Evolutionary conservation across 371 early-diverging fungal species (phyloP).

Genomic region (Rhizomucor miehei): DNA sequence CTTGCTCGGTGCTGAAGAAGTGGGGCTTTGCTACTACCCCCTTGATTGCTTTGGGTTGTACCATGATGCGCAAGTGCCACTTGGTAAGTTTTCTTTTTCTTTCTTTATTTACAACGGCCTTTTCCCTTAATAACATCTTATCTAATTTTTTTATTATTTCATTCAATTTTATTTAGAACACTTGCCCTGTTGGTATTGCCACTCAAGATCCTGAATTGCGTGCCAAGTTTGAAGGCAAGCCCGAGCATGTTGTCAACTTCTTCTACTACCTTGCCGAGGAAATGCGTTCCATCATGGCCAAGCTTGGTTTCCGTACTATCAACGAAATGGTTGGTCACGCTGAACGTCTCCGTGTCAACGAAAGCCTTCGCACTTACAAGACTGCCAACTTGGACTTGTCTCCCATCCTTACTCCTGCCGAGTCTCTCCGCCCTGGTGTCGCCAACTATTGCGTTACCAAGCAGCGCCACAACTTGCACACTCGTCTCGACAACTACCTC

Average conservation of each 20-base stretch:
- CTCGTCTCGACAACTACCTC: slow-evolving; percentile 59
- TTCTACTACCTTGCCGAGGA: slow-evolving; percentile 97
- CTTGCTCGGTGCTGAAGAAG: slow-evolving; percentile 96
- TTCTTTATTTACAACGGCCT: not conserved
- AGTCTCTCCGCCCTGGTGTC: slow-evolving; percentile 82
- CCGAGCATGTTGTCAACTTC: slow-evolving; percentile 97
- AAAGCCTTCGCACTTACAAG: slow-evolving; percentile 75
- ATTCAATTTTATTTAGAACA: slow-evolving; percentile 50
- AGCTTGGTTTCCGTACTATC: slow-evolving; percentile 89
- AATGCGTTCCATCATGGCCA: slow-evolving; percentile 88
- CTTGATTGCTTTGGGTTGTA: slow-evolving; percentile 95
- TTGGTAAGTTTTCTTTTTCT: slow-evolving; percentile 16
- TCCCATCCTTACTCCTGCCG: slow-evolving; percentile 87
- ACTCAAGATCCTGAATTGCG: slow-evolving; percentile 96
- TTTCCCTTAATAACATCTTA: not conserved
- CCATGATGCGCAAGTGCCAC: slow-evolving; percentile 86
- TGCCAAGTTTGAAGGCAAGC: slow-evolving; percentile 89
- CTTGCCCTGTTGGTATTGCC: slow-evolving; percentile 97
- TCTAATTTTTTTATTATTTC: not conserved
- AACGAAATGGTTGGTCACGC: slow-evolving; percentile 95
- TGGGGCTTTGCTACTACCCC: slow-evolving; percentile 98
- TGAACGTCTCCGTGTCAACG: slow-evolving; percentile 79
- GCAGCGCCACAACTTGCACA: slow-evolving; percentile 86
- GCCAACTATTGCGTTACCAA: slow-evolving; percentile 78
- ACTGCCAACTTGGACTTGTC: slow-evolving; percentile 84